Evolutionary conservation across 1,284 basidiomycete species (phyloP), one percentile per base, ranked within the genome.

Genomic region (Apiotrichum porosum): DNA sequence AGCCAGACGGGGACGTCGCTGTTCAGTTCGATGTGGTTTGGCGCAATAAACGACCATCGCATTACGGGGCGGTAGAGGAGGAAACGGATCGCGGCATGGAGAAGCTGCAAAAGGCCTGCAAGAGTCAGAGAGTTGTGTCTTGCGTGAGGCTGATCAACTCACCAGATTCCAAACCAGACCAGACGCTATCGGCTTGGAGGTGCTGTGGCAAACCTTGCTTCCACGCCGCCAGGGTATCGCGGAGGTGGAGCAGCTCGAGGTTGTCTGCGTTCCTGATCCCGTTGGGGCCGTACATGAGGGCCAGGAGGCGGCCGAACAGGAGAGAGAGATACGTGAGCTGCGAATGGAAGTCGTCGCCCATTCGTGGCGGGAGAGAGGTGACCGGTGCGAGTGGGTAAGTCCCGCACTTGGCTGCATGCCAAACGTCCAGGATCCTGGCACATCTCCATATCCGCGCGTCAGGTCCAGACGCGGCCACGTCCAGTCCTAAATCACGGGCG

Each of bases 31-130:
- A 64, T 32, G 21, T 47, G 47, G 2, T 38, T 17, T 6, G 62
- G 62, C 33, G 49, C 51, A 36, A 60, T 57, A 47, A 64, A 64
- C 13, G 58, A 60, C 54, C 53, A 62, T n/a, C 58, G 54, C 60
- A 64, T 62, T 32, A 64, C 57, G 6, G 60, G 58, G 3, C 62
- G 60, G 37, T 58, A 58, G 15, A 61, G 46, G 2, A 64, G 56
- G 37, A 59, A 51, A n/a, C 42, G 37, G 9, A 50, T 36, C 9
- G 46, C 42, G 0, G 55, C 56, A 48, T 62, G 50, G 10, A 55
- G 37, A 6, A 61, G 31, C 31, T 59, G 54, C 17, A 64, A 41
- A 5, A 64, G 40, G 3, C 62, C 62, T 49, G 44, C n/a, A 17
- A 33, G 3, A 21, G 37, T 28, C 9, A 37, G 35, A 37, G 26